phyloP scores from a whole-genome alignment of 75 land plant genomes.

The Selaginella tamariscina region DNA sequence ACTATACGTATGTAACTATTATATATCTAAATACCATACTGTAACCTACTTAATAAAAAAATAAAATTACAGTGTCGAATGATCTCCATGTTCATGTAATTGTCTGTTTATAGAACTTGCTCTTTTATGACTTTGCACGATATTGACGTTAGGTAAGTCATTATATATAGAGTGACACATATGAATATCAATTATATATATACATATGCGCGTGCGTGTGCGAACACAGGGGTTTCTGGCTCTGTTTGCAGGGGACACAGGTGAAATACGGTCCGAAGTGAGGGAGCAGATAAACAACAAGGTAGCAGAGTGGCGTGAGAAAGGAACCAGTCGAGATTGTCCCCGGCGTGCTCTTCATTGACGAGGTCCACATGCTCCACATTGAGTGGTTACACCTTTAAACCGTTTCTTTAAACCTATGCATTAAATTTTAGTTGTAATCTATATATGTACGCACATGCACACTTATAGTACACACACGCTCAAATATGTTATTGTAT shows the following conservation, averaged over 20 bases:
- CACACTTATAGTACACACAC: too few species aligned
- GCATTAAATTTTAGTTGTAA: too few species aligned
- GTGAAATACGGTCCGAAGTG: constrained; percentile 26
- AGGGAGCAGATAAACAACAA: constrained; percentile 27
- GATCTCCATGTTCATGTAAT: too few species aligned
- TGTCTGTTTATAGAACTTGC: too few species aligned
- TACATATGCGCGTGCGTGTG: background rate
- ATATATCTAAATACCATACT: too few species aligned
- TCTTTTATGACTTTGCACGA: constrained; percentile 26
- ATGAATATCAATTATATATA: background rate
- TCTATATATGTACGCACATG: too few species aligned
- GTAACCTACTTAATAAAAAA: too few species aligned
- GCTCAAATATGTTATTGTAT: too few species aligned
- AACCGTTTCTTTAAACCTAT: too few species aligned
- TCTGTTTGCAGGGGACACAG: constrained; percentile 25
- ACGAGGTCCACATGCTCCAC: constrained; percentile 31
- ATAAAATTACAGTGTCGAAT: too few species aligned
- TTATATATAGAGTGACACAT: constrained; percentile 9
- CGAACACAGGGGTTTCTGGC: constrained; percentile 25
- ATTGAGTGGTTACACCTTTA: constrained; percentile 31
- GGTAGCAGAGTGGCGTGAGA: constrained; percentile 28
- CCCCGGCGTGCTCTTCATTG: constrained; percentile 28
- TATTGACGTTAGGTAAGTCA: constrained; percentile 27
- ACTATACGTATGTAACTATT: too few species aligned
- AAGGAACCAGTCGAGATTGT: constrained; percentile 27